Conservation (phyloP, 1,284 basidiomycete genomes). For the Rhodotorula mucilaginosa region DNA sequence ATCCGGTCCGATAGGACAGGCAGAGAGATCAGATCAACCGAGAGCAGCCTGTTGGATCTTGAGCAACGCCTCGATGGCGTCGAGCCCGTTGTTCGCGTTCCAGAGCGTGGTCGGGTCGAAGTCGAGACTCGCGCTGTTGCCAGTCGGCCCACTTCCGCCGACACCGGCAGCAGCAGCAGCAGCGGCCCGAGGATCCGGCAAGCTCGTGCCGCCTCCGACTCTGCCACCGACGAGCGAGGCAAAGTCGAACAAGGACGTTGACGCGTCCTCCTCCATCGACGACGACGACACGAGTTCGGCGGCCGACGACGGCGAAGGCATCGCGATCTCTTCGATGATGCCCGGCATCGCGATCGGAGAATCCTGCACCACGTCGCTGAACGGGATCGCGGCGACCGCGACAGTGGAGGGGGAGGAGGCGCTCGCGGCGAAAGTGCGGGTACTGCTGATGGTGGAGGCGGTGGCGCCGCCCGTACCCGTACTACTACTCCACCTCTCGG, state of each 20-base stretch:
- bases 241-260: background rate
- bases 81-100: background rate
- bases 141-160: background rate
- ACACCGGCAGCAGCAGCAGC: background rate
- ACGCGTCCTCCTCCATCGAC: background rate
- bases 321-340: no score
- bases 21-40: background rate
- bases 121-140: background rate
- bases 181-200: background rate
- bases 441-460: background rate
- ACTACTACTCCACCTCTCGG: background rate
- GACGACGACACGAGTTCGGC: background rate
- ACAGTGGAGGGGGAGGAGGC: no score
- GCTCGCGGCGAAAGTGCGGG: background rate
- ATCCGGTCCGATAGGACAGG: background rate
- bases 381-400: no score
- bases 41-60: background rate
- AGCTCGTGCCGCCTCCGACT: background rate
- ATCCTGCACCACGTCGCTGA: background rate
- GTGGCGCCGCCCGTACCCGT: background rate
- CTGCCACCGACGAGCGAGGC: background rate
- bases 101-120: background rate
- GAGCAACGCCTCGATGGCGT: constrained; percentile 1
- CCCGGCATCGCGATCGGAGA: background rate
- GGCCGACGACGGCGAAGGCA: background rate